Percentiles rank a stretch among this genome's conserved stretches.
Evolutionary conservation across 1,284 basidiomycete genomes (phyloP).

Genomic region (Xerocomus minutiporus): DNA sequence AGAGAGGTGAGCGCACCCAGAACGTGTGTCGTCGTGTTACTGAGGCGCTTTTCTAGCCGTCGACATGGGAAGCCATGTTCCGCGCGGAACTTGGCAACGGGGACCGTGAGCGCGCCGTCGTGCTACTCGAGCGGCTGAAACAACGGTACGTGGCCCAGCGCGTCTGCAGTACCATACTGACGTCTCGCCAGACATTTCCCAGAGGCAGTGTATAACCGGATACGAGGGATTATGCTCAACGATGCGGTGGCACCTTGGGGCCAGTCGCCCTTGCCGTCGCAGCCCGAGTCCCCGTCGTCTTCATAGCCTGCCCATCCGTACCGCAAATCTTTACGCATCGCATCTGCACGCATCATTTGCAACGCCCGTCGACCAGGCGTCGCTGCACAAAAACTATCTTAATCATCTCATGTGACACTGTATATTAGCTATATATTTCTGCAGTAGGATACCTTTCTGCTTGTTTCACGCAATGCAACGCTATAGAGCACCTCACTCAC

Average conservation of each 20-base stretch:
- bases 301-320: not conserved
- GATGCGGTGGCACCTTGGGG: slow-evolving; percentile 39
- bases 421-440: not conserved
- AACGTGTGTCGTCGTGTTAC: not conserved
- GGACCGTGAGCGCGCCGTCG: slow-evolving; percentile 65
- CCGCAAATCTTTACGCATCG: not conserved
- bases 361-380: not conserved
- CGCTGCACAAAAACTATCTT: not conserved
- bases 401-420: not conserved
- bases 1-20: slow-evolving; percentile 69
- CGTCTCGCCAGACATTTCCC: slow-evolving; percentile 59
- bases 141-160: slow-evolving; percentile 50
- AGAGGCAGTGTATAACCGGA: slow-evolving; percentile 62
- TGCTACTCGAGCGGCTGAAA: slow-evolving; percentile 72
- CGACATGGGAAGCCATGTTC: slow-evolving; percentile 94
- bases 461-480: not conserved
- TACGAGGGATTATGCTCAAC: slow-evolving; percentile 60
- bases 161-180: not conserved
- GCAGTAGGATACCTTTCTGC: not conserved
- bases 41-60: slow-evolving; percentile 49
- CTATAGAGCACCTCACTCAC: not conserved
- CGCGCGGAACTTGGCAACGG: slow-evolving; percentile 83
- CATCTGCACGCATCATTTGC: not conserved
- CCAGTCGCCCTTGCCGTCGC: slow-evolving; percentile 15
- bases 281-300: slow-evolving; percentile 10